phyloP scores from a whole-genome alignment of 805 yeast genomes.

The Schwanniomyces vanrijiae region DNA sequence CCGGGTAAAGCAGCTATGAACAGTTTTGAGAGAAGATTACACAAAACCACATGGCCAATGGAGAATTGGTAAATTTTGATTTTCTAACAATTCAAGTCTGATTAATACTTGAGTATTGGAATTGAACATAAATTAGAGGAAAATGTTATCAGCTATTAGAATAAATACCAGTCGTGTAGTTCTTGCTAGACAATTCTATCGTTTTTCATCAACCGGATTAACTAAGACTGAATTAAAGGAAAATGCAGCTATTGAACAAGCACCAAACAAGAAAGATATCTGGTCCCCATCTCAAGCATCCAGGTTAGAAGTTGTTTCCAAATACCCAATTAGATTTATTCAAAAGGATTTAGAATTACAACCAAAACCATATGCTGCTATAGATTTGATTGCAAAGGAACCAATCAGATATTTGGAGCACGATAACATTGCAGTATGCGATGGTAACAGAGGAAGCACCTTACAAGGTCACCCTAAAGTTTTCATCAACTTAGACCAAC shows the following conservation, averaged over 20 bases:
- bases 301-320: constrained; percentile 53
- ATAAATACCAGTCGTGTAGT: constrained; percentile 1
- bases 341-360: constrained; percentile 67
- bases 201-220: constrained; percentile 19
- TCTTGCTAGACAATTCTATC: constrained; percentile 1
- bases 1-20: background rate
- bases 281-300: constrained; percentile 75
- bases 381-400: constrained; percentile 73
- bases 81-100: background rate
- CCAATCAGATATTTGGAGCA: constrained; percentile 64
- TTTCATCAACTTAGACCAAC: constrained; percentile 76
- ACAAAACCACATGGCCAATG: constrained; percentile 5
- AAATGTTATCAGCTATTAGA: constrained; percentile 5
- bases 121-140: background rate
- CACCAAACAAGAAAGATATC: constrained; percentile 69
- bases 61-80: constrained; percentile 5
- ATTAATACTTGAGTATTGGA: background rate
- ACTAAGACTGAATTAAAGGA: constrained; percentile 20
- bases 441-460: constrained; percentile 67
- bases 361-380: constrained; percentile 82
- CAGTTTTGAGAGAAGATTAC: background rate
- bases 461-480: constrained; percentile 85
- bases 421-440: constrained; percentile 71
- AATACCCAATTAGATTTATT: constrained; percentile 60
- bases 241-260: constrained; percentile 49